Base-by-base conservation (phyloP, 768 basidiomycete genomes). In the Lactarius tabidus region DNA sequence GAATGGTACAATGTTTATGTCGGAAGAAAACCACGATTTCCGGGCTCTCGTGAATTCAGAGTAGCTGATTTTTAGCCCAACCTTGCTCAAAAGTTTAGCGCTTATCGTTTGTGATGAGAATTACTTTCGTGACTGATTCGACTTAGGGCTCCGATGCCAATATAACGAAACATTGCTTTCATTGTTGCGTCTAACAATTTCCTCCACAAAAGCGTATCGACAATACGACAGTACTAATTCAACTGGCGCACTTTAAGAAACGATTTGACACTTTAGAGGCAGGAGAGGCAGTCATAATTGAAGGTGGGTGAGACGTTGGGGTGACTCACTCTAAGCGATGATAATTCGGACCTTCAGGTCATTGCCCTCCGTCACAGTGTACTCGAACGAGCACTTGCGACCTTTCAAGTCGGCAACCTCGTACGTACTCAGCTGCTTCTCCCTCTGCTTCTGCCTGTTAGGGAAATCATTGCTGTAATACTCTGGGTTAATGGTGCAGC, bases 321-420 rank as follows among this genome's bases (percentile, higher is more conserved):
- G 45, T 23, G 23, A 12, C 45, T 23, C 10, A 45, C n/a, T 45
- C 6, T 48, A 26, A 6, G 12, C 4, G 14, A 48, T 48, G 20
- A 48, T n/a, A 48, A 48, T 9, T 23, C 45, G 23, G 23, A 48
- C 45, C 23, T 4, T 4, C 45, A 60, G 59, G 52, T 59, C n/a
- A 28, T 62, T 57, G n/a, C 59, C 65, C 2, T 57, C 65, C 3
- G 45, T n/a, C 20, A 58, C 41, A 26, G 20, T 38, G n/a, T 64
- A 58, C 2, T 64, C 14, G 28, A 58, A 10, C 8, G 39, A 12
- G 23, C 41, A 45, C 2, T 23, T 43, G n/a, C 54, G 57, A 26
- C 58, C 39, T 35, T 60, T 35, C 35, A 17, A 5, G 52, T 64
- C 53, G 2, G n/a, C 12, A 20, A 52, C 43, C 1, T 1, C 3